Conservation (phyloP, 2,329 filamentous ascomycete genomes). For the Simplicillium sp. region DNA sequence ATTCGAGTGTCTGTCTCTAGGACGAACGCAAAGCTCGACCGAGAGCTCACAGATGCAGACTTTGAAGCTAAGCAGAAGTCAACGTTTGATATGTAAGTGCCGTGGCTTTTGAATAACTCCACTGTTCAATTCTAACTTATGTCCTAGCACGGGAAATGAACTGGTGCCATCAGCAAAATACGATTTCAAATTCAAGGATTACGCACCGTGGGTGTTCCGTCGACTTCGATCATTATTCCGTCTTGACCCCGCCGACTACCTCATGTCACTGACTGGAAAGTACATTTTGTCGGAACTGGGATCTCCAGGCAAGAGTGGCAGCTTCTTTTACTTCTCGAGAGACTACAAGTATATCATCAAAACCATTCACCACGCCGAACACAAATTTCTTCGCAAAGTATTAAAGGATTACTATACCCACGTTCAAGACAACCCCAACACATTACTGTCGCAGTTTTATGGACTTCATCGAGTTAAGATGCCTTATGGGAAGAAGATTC, state of each 20-base stretch:
- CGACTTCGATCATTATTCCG: conserved; percentile 80
- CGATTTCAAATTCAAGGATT: conserved; percentile 99
- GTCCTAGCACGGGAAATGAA: conserved; percentile 80
- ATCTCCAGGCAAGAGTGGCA: conserved; percentile 94
- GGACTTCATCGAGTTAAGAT: conserved; percentile 96
- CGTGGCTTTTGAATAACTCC: not conserved
- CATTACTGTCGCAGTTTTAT: conserved; percentile 94
- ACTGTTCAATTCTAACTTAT: conserved; percentile 7
- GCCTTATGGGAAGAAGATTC: conserved; percentile 94
- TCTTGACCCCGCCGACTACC: conserved; percentile 91
- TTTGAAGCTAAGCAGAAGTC: conserved; percentile 95
- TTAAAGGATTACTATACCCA: conserved; percentile 90
- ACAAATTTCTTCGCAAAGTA: conserved; percentile 77
- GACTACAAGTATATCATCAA: conserved; percentile 99
- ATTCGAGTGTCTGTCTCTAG: conserved; percentile 95
- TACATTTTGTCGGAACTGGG: conserved; percentile 97
- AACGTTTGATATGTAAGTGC: conserved; percentile 87
- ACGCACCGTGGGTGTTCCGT: conserved; percentile 98
- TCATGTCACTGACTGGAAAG: conserved; percentile 96
- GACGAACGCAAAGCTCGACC: conserved; percentile 93
- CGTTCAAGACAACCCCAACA: conserved; percentile 89
- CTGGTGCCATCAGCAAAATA: conserved; percentile 97
- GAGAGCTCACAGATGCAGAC: conserved; percentile 80
- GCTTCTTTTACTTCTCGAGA: conserved; percentile 98
- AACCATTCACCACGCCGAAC: conserved; percentile 93